phyloP scores from a whole-genome alignment of 2,329 filamentous ascomycete species.

The Microcyclosporella mali region DNA sequence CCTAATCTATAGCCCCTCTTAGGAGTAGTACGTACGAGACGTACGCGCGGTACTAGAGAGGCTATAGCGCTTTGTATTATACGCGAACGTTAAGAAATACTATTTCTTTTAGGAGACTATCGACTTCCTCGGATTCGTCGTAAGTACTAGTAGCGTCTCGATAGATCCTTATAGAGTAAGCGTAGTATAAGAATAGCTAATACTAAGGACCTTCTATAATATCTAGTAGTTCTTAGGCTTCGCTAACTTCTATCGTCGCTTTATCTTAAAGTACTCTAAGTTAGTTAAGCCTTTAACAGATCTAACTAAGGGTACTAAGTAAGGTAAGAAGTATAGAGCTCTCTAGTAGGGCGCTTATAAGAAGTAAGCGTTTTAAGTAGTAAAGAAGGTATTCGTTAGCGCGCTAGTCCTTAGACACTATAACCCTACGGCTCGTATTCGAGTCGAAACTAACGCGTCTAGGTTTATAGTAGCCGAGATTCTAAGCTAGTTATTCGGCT shows the following conservation, averaged over 20 bases:
- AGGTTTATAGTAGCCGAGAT: constrained; percentile 1
- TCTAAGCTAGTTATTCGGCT: not conserved
- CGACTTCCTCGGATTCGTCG: constrained; percentile 30
- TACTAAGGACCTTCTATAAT: constrained; percentile 15
- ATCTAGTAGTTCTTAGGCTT: constrained; percentile 17
- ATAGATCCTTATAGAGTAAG: constrained; percentile 25
- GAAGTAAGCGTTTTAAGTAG: not conserved
- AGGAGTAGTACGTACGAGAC: constrained; percentile 4
- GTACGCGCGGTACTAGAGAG: not conserved
- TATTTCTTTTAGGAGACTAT: constrained; percentile 26
- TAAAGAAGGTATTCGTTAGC: not conserved
- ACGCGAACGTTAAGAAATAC: constrained; percentile 22
- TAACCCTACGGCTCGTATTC: not conserved
- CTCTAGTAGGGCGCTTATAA: not conserved
- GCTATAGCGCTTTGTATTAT: not conserved
- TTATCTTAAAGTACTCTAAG: constrained; percentile 5
- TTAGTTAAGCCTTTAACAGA: constrained; percentile 1
- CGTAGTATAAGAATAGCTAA: constrained; percentile 23
- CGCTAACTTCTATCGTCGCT: constrained; percentile 1
- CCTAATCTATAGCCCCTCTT: constrained; percentile 24
- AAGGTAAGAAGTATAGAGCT: constrained; percentile 2
- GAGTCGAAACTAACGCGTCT: constrained; percentile 1
- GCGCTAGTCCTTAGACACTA: constrained; percentile 1
- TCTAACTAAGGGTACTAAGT: constrained; percentile 2
- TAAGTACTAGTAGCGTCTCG: constrained; percentile 20